These are phyloP conservation scores for Backusella macrospora DNA, from an alignment of 192 early-diverging fungal species.

Conservation along the genomic window DNA sequence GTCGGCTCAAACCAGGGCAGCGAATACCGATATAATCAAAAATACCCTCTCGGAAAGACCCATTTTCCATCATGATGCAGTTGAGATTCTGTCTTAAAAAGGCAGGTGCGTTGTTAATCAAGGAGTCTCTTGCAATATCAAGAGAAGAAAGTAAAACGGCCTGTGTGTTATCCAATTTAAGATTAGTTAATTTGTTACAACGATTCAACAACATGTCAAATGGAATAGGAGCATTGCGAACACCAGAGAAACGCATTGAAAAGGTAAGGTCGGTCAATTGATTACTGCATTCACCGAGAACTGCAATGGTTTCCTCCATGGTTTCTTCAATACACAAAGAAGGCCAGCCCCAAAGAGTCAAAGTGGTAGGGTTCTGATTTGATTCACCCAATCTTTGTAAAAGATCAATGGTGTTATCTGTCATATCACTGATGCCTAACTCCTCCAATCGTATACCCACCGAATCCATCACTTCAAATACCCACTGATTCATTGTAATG, in stretches of 20 bases:
- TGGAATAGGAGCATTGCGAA: neutral
- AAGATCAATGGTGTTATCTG: slow-evolving; percentile 11
- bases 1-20: neutral
- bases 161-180: slow-evolving; percentile 6
- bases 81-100: slow-evolving; percentile 2
- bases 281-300: slow-evolving; percentile 3
- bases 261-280: slow-evolving; percentile 1
- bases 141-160: neutral
- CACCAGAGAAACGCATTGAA: slow-evolving; percentile 20
- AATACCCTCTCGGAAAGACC: slow-evolving; percentile 9
- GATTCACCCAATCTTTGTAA: slow-evolving; percentile 2
- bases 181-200: neutral
- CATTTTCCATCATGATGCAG: slow-evolving; percentile 10
- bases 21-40: neutral
- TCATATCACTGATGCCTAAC: slow-evolving; percentile 5
- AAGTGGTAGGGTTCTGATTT: neutral
- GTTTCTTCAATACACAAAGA: slow-evolving; percentile 18
- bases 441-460: neutral
- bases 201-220: neutral
- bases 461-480: slow-evolving; percentile 10
- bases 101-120: neutral
- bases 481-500: neutral
- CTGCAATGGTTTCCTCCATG: neutral
- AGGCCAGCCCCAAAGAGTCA: slow-evolving; percentile 22
- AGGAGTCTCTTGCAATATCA: neutral